Evolutionary conservation across 2,329 filamentous ascomycete species (phyloP), one percentile per base, ranked within the genome.

Genomic region (Fusarium sp.): DNA sequence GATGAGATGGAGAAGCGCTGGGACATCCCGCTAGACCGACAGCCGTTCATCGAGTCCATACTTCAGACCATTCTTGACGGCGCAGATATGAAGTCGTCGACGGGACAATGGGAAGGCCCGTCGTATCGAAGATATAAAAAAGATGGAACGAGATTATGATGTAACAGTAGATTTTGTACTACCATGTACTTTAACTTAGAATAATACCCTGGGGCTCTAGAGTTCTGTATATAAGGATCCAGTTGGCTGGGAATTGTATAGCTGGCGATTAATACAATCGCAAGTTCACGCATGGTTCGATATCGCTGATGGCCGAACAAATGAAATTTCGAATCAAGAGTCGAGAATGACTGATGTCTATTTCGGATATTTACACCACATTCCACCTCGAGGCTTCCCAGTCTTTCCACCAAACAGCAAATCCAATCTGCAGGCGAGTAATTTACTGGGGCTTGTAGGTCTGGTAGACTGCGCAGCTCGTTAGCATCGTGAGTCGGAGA

Each of bases 1-100:
- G 84, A 86, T 30, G 80, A 82, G 30, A 78, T 91, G 63, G 83
- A 82, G 41, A 74, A 80, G 45, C 83, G 87, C 41, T 90, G 88
- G 87, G 77, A 84, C 22, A 80, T 87, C 45, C 78, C 81, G 6
- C 62, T 79, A 20, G 80, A 81, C 11, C 84, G 85, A 26, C 79
- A 83, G 47, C 80, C 84, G 34, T 88, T 88, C 58, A 84, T 89
- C 82, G 79, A 87, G 26, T 80, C 82, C 17, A 82, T 87, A 51
- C 76, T 88, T 45, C 80, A 85, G 47, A 83, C 80, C 36, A 81
- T 87, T 36, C 77, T 88, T 51, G 77, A 79, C 9, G 79, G 79
- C 36, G 76, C 72, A 41, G 79, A 81, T 50, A 75, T 82, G 77
- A 81, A 78, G 58, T 78, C 79, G 22, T 54, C 73, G 3, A 70